Percentiles rank a stretch among this genome's conserved stretches.
Evolutionary conservation across 2,329 filamentous ascomycete genomes (phyloP).

Genomic region (Stagonosporopsis chrysanthemi): DNA sequence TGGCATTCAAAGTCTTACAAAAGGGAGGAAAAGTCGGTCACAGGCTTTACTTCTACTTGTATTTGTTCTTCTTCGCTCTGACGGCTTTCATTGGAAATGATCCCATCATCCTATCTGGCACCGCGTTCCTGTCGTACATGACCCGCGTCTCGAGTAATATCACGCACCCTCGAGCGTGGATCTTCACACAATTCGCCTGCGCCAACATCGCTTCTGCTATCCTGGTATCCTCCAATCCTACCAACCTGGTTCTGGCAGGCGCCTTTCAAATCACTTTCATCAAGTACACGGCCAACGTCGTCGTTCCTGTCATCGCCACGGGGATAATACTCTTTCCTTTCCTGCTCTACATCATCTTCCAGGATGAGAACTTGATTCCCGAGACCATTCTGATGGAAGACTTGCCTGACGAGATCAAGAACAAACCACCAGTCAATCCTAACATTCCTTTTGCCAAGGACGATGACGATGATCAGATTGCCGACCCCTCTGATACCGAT

Average conservation of each 20-base stretch:
- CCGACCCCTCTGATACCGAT: slow-evolving; percentile 55
- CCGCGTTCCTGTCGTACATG: slow-evolving; percentile 79
- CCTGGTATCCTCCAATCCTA: slow-evolving; percentile 79
- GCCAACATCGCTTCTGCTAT: slow-evolving; percentile 79
- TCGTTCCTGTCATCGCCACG: slow-evolving; percentile 74
- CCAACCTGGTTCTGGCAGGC: slow-evolving; percentile 76
- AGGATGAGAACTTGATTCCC: slow-evolving; percentile 69
- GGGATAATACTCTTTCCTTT: slow-evolving; percentile 73
- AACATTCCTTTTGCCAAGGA: slow-evolving; percentile 73
- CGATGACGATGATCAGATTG: slow-evolving; percentile 61
- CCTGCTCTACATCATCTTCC: slow-evolving; percentile 73
- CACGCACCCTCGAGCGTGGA: slow-evolving; percentile 74
- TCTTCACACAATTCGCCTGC: slow-evolving; percentile 73
- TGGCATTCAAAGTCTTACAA: slow-evolving; percentile 74
- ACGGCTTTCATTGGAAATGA: slow-evolving; percentile 77
- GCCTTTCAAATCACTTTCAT: slow-evolving; percentile 77
- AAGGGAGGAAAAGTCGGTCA: slow-evolving; percentile 73
- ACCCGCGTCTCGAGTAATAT: slow-evolving; percentile 78
- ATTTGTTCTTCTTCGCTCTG: slow-evolving; percentile 73
- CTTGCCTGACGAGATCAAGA: slow-evolving; percentile 64
- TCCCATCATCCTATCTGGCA: slow-evolving; percentile 76
- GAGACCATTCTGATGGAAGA: slow-evolving; percentile 72
- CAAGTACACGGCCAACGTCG: slow-evolving; percentile 78
- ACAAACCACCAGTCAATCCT: slow-evolving; percentile 70
- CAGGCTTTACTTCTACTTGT: slow-evolving; percentile 74